Conservation (phyloP, 805 yeast genomes). For the Metschnikowia cerradonensis region DNA sequence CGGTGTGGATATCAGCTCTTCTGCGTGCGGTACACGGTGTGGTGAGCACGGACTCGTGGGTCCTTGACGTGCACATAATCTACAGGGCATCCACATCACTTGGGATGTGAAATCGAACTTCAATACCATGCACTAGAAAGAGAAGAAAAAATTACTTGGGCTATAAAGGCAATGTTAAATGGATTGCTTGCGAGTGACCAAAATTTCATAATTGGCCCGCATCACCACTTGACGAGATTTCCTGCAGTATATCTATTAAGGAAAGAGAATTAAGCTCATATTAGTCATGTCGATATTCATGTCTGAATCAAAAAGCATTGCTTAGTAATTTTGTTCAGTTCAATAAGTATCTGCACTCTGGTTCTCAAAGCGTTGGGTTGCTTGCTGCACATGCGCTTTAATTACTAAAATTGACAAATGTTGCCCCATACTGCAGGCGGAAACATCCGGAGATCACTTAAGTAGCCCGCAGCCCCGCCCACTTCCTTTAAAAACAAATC, state of each 20-base stretch:
- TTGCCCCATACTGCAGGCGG: conserved; percentile 1
- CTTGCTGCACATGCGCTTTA: background rate
- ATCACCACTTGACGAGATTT: background rate
- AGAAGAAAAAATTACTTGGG: too few relatives aligned
- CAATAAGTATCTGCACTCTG: background rate
- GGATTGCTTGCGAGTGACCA: background rate
- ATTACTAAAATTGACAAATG: conserved; percentile 1
- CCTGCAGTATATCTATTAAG: background rate
- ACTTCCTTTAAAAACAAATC: background rate
- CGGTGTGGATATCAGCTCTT: background rate
- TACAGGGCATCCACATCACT: background rate
- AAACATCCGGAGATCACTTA: background rate
- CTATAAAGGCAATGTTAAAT: background rate
- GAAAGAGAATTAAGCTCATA: background rate
- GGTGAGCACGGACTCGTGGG: background rate
- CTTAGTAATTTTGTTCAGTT: too few relatives aligned
- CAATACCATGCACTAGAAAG: background rate
- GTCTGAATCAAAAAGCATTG: too few relatives aligned
- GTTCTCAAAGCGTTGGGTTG: background rate
- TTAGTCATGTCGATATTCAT: background rate
- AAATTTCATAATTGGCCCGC: background rate
- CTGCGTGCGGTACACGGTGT: background rate
- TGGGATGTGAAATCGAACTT: background rate
- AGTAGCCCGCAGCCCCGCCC: background rate
- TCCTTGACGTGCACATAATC: background rate